Conservation (phyloP, 345 rosid genomes). For the Eucalyptus polyanthemos region DNA sequence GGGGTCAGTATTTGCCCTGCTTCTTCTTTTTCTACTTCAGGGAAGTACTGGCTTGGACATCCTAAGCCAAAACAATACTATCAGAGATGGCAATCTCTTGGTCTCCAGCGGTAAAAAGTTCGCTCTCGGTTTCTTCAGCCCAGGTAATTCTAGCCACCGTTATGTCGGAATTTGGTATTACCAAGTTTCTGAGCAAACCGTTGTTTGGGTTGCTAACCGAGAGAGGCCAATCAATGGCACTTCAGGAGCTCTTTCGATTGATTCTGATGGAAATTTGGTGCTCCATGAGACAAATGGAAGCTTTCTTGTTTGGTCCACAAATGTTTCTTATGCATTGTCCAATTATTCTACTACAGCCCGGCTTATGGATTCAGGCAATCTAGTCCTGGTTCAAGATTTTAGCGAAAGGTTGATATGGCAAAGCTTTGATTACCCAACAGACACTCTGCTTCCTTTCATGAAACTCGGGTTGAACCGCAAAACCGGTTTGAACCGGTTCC, state of each 20-base stretch:
- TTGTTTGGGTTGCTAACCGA: slow-evolving; percentile 16
- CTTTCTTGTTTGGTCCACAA: slow-evolving; percentile 1
- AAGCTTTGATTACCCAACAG: slow-evolving; percentile 19
- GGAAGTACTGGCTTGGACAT: background rate
- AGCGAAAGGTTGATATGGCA: background rate
- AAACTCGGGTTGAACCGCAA: background rate
- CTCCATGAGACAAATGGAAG: background rate
- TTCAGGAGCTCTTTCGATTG: background rate
- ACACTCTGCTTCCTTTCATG: background rate
- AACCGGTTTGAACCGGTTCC: background rate
- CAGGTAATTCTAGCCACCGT: background rate
- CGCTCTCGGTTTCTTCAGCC: slow-evolving; percentile 17
- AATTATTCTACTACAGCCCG: background rate
- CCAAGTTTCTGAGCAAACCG: background rate
- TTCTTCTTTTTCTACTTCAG: background rate
- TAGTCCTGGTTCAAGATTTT: background rate
- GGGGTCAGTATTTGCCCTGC: background rate
- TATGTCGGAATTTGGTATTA: slow-evolving; percentile 14
- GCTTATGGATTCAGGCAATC: slow-evolving; percentile 15
- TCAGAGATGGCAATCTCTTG: background rate
- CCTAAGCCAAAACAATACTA: background rate
- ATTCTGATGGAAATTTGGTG: background rate
- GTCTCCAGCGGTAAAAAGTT: background rate
- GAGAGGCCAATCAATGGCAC: background rate
- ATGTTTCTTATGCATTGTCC: background rate